A percentile compares a stretch with the other conserved stretches of the same genome.
Evolutionary conservation across 768 basidiomycete species (phyloP).

Genomic region (Agaricus sinodeliciosus): DNA sequence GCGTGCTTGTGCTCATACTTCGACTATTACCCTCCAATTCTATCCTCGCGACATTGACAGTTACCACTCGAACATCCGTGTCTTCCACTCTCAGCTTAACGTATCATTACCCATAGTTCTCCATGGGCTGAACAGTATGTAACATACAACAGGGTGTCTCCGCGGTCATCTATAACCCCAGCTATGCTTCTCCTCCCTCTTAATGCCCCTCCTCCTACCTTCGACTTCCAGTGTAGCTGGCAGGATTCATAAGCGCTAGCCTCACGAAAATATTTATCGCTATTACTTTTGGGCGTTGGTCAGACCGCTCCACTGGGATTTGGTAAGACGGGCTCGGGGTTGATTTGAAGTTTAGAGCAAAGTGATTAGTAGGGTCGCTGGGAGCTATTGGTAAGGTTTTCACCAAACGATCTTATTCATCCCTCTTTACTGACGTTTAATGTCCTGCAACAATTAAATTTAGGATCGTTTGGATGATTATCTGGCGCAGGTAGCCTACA

Average conservation of each 20-base stretch:
- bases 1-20: conserved; percentile 11
- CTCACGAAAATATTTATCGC: conserved; percentile 66
- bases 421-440: neutral
- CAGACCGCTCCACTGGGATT: conserved; percentile 43
- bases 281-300: conserved; percentile 65
- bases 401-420: conserved; percentile 10
- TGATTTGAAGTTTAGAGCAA: conserved; percentile 43
- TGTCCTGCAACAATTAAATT: conserved; percentile 20
- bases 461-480: too few species aligned
- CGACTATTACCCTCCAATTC: conserved; percentile 37
- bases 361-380: conserved; percentile 71
- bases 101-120: conserved; percentile 31
- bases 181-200: conserved; percentile 29
- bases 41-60: conserved; percentile 84
- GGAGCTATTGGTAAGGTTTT: conserved; percentile 69
- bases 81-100: neutral
- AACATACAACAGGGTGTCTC: conserved; percentile 86
- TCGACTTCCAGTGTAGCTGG: conserved; percentile 64
- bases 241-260: conserved; percentile 76
- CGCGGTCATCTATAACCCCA: conserved; percentile 63
- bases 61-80: conserved; percentile 84
- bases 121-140: conserved; percentile 98
- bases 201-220: conserved; percentile 20
- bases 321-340: conserved; percentile 26
- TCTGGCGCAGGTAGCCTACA: too few species aligned